Evolutionary conservation across 345 rosid species (phyloP), one percentile per base, ranked within the genome.

Genomic region (Nasturtium officinale): DNA sequence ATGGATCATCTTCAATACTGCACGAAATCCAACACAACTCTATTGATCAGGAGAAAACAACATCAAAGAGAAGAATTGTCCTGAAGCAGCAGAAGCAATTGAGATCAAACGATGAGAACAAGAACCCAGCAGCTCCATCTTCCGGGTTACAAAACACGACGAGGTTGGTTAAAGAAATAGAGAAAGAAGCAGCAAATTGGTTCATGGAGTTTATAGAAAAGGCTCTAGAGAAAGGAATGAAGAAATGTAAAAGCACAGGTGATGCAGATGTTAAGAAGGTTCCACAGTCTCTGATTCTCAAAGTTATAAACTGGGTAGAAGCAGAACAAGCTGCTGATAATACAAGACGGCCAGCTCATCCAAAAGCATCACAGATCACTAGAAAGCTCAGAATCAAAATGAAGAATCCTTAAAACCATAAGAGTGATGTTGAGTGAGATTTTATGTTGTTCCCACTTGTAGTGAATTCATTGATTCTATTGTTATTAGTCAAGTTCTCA

Each of bases 181-280:
- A 92, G 72, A 71, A 75, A 0, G 99, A 96, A 83, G 90, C 99
- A 5, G 98, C 91, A 28, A 84, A 76, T 46, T 96, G 99, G 98
- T 96, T 96, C 61, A 90, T 95, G 96, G 96, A 85, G 18, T 92
- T 95, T 64, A 51, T 92, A 11, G 98, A 90, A 83, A 95, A 85
- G 77, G 86, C 91, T 12, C 15, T 95, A 50, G 98, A 89, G 73
- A 81, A 65, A 26, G 96, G 99, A 1, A 76, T 86, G 87, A 91
- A 87, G 88, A 90, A 87, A 67, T 47, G 85, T 10, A 87, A 79
- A 76, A 84, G 79, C 28, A 54, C 74, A 1, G 37, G 33, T 33
- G 85, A 82, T 64, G 90, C 68, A 43, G 91, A 82, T 74, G 80
- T 43, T 4, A 82, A 82, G 79, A 85, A 82, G 64, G 91, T 92